Evolutionary conservation across 495 filamentous ascomycete species (phyloP), one percentile per base, ranked within the genome.

Genomic region (Penicillium paxilli): DNA sequence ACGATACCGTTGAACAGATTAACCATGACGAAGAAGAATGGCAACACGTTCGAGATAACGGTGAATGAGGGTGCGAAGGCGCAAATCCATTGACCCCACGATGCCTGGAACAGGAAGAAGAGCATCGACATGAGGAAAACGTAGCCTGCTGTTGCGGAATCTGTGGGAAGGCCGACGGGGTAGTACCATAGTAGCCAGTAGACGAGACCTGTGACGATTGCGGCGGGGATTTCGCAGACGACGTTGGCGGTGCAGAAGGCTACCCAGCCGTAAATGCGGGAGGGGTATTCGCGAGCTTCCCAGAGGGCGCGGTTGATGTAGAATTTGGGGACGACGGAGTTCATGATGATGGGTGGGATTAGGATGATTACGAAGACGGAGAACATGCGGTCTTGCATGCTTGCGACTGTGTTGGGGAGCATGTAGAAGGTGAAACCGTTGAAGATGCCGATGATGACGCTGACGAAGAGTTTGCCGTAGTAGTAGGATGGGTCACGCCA

Each of bases 371-470:
- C 54, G 77, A 92, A 94, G 49, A 68, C 64, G 0, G 86, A 85
- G 79, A 94, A 93, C 80, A 95, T 85, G 55, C 87, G 82, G 69
- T 90, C 83, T 69, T 95, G 87, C 74, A 96, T 83, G 55, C 88
- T 87, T 28, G 80, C 74, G 3, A 89, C 70, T 1, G 78, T 80
- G 63, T 84, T 73, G 12, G 87, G 86, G 7, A 93, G 77, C 60
- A 85, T 77, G 74, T 81, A 94, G 74, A 94, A 96, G 14, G 91
- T 92, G 66, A 95, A 94, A n/a, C 88, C 87, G 67, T 89, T 90
- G 74, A 86, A 85, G 51, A 86, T 83, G 33, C 85, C 84, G 47
- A 87, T 81, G 57, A 88, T 83, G 35, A 89, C 77, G 25, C 79
- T 79, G 50, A 84, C 78, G 71, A 90, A 89, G 28, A 90, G 73